Conservation (phyloP, 2,329 filamentous ascomycete species). For the Mycosphaerella sp. region DNA sequence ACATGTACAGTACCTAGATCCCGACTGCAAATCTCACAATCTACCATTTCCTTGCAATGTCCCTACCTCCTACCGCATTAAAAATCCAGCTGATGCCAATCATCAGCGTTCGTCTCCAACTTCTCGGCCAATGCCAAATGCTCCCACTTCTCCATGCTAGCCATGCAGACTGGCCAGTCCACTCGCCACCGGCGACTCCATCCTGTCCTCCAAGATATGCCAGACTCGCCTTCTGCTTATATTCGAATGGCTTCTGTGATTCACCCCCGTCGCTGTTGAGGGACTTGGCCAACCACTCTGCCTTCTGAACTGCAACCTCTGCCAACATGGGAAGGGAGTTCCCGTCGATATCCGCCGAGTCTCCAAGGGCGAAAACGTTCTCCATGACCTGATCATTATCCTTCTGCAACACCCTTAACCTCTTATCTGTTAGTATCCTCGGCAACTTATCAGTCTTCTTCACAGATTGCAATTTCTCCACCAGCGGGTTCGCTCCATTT, state of each 20-base stretch:
- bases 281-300: slow-evolving; percentile 32
- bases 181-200: slow-evolving; percentile 40
- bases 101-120: slow-evolving; percentile 31
- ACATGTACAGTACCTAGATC: too few species aligned
- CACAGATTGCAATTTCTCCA: slow-evolving; percentile 33
- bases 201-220: slow-evolving; percentile 41
- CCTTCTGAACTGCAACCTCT: slow-evolving; percentile 38
- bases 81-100: slow-evolving; percentile 31
- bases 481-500: slow-evolving; percentile 32
- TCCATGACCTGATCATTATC: slow-evolving; percentile 27
- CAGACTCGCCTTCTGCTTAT: slow-evolving; percentile 36
- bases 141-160: slow-evolving; percentile 40
- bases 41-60: slow-evolving; percentile 30
- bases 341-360: slow-evolving; percentile 38
- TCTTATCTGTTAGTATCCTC: slow-evolving; percentile 35
- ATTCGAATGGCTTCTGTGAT: slow-evolving; percentile 32
- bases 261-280: slow-evolving; percentile 21
- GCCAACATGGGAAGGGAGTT: slow-evolving; percentile 34
- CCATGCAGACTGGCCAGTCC: slow-evolving; percentile 41
- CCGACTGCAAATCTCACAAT: too few species aligned
- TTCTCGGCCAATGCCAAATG: slow-evolving; percentile 28
- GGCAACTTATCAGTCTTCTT: slow-evolving; percentile 33
- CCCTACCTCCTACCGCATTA: slow-evolving; percentile 28
- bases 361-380: slow-evolving; percentile 34
- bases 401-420: slow-evolving; percentile 28